Percentiles rank a stretch among this genome's conserved stretches.
These are phyloP conservation scores for Selaginella tamariscina DNA, from an alignment of 75 land plant genomes.

Conservation along the genomic window DNA sequence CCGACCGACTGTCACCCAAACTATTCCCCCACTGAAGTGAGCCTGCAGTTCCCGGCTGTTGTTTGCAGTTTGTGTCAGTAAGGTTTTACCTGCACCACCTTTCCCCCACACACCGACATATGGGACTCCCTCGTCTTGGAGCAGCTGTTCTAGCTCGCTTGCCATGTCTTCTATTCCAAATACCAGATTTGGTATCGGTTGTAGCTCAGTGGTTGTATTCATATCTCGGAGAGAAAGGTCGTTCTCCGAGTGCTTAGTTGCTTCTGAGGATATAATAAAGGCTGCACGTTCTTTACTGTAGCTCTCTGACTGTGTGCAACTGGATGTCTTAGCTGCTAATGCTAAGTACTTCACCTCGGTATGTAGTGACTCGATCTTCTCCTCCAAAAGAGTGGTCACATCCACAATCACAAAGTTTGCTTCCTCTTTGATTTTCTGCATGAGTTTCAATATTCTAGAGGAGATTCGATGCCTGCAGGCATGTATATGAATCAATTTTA, in stretches of 20 bases:
- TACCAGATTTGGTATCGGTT: not conserved
- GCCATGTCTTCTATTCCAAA: not conserved
- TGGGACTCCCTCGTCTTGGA: not conserved
- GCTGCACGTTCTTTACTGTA: not conserved
- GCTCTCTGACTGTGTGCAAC: not conserved
- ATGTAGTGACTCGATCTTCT: too few relatives aligned
- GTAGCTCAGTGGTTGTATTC: not conserved
- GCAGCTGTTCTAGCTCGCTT: not conserved
- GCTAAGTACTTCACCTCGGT: too few relatives aligned
- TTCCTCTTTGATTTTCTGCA: too few relatives aligned
- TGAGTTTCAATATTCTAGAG: too few relatives aligned
- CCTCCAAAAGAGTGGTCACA: too few relatives aligned
- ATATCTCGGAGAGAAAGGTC: not conserved
- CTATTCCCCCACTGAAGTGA: not conserved
- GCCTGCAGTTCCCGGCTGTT: conserved; percentile 1
- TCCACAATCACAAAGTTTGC: too few relatives aligned
- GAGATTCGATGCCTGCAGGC: too few relatives aligned
- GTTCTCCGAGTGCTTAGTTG: not conserved
- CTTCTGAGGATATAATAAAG: not conserved
- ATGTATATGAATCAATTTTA: too few relatives aligned
- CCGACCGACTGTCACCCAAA: conserved; percentile 7
- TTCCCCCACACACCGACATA: conserved; percentile 4
- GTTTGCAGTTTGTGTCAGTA: not conserved
- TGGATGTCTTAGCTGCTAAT: not conserved
- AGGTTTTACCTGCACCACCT: conserved; percentile 13